Evolutionary conservation across 371 early-diverging fungal genomes (phyloP), one percentile per base, ranked within the genome.

Genomic region (Dichotomocladium elegans): DNA sequence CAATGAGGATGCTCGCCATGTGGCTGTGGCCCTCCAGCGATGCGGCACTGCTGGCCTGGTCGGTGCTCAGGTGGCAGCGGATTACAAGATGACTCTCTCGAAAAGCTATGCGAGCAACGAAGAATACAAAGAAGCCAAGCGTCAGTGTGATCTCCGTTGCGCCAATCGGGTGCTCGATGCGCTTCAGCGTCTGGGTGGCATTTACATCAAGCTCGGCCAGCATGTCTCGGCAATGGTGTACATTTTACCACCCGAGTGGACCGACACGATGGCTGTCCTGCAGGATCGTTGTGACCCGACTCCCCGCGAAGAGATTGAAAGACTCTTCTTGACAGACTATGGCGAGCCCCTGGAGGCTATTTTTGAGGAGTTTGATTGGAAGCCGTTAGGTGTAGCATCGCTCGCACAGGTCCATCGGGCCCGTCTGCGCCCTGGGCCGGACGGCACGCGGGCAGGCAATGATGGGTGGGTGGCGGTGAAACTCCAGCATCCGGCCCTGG

Each of bases 181-280:
- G 25, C 69, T 81, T 17, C 65, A 73, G 49, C 65, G 61, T 26
- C 76, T 89, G 46, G 93, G 92, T 28, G 96, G 96, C n/a, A 85
- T 94, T 25, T 96, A 93, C 58, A 90, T 96, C 62, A 96, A 96
- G 59, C 77, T 95, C 41, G 94, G 95, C 2, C 94, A 95, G 62
- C 93, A 95, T 64, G 66, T 94, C 6, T 80, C 91, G 8, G 89
- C 94, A 7, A 75, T 95, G 80, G 80, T 80, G 24, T 93, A 93
- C 53, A 63, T 94, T n/a, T 71, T 96, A 14, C 97, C 97, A 2
- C 58, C 60, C 9, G 96, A 97, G 67, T 97, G 94, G 86, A 90
- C 90, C 24, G 61, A 76, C 4, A 90, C 93, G 0, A 82, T 97
- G 86, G 74, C 80, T n/a, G 81, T 82, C 0, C 70, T 97, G 21